Evolutionary conservation across 345 rosid genomes (phyloP).

Genomic region (Hibiscus tridactylites): DNA sequence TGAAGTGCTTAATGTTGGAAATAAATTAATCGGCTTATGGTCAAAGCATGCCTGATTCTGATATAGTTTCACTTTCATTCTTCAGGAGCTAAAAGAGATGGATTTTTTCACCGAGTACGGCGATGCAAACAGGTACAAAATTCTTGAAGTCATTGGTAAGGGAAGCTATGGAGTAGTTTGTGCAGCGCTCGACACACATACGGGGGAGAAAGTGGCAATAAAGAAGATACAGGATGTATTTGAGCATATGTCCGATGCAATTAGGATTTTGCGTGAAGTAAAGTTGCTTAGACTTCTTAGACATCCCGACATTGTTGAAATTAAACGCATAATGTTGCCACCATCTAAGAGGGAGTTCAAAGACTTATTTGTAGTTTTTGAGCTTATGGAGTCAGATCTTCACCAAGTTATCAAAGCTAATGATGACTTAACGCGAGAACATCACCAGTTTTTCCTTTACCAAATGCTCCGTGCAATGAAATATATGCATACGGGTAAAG

Average conservation of each 20-base stretch:
- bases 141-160: conserved; percentile 90
- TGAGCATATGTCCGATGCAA: conserved; percentile 88
- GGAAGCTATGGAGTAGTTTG: conserved; percentile 99
- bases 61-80: not conserved
- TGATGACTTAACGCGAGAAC: conserved; percentile 90
- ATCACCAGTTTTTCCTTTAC: conserved; percentile 94
- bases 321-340: conserved; percentile 88
- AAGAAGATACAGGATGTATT: conserved; percentile 89
- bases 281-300: conserved; percentile 80
- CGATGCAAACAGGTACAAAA: conserved; percentile 85
- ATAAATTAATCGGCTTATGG: not conserved
- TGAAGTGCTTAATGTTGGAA: not conserved
- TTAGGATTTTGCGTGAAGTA: conserved; percentile 83
- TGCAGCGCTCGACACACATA: conserved; percentile 90
- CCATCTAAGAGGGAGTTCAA: conserved; percentile 91
- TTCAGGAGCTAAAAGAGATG: conserved; percentile 51
- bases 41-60: conserved; percentile 7
- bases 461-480: conserved; percentile 97
- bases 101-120: conserved; percentile 97
- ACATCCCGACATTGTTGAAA: conserved; percentile 94
- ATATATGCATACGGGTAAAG: conserved; percentile 87
- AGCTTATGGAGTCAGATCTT: conserved; percentile 98
- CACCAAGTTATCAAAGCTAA: conserved; percentile 98
- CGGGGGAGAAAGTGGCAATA: conserved; percentile 90
- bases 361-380: conserved; percentile 48